Conservation (phyloP, 2,329 filamentous ascomycete genomes). For the Monascus ruber region DNA sequence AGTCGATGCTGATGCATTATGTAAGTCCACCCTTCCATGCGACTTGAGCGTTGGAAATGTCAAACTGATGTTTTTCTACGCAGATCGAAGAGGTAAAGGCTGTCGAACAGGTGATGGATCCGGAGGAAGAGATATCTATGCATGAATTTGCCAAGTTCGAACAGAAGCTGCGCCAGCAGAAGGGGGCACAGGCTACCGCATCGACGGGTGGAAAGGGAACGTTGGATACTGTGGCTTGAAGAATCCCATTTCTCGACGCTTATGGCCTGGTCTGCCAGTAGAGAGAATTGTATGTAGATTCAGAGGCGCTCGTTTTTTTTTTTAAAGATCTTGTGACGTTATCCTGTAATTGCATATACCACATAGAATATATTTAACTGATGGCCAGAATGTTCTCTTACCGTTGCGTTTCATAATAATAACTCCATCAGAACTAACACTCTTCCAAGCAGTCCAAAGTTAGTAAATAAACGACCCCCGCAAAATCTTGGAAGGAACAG, state of each 20-base stretch:
- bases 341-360: too few relatives aligned
- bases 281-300: too few relatives aligned
- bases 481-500: too few relatives aligned
- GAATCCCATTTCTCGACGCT: conserved; percentile 1
- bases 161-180: conserved; percentile 59
- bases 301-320: too few relatives aligned
- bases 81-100: conserved; percentile 93
- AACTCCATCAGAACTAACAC: too few relatives aligned
- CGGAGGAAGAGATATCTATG: conserved; percentile 80
- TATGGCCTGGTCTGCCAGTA: not conserved
- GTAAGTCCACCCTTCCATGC: conserved; percentile 41
- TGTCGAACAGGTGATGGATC: conserved; percentile 79
- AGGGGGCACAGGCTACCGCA: conserved; percentile 40
- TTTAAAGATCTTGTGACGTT: too few relatives aligned
- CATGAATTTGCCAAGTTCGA: conserved; percentile 91
- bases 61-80: conserved; percentile 2
- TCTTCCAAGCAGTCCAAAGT: too few relatives aligned
- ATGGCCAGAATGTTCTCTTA: too few relatives aligned
- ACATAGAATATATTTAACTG: too few relatives aligned
- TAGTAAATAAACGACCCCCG: too few relatives aligned
- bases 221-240: conserved; percentile 38
- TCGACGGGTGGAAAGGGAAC: conserved; percentile 40
- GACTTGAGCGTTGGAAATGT: conserved; percentile 1
- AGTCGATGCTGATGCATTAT: conserved; percentile 97
- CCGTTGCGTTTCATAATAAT: too few relatives aligned